Base-by-base conservation (phyloP, 2,329 filamentous ascomycete genomes). In the Tolypocladium capitatum region DNA sequence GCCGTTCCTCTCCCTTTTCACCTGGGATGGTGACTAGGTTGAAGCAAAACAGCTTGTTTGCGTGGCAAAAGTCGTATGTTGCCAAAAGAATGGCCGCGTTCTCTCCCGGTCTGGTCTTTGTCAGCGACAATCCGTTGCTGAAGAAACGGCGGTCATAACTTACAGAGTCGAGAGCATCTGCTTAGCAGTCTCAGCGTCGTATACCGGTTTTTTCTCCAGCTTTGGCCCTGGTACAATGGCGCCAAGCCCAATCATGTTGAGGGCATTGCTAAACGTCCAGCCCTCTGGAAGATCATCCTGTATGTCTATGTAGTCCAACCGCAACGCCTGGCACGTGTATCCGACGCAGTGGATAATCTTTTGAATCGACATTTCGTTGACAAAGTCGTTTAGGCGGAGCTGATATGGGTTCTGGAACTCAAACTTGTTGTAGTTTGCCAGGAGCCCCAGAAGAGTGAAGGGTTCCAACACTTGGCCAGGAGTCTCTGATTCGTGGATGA, bases 351-450 rank as follows among this genome's bases (percentile, higher is more conserved):
- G 72, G 41, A 94, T 80, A 53, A 95, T 86, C 59, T 86, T 87
- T 50, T 83, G 78, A 57, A 97, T 96, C 2, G 85, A 84, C 0
- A 75, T 71, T 60, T 97, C 90, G 60, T 98, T 95, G 58, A 96
- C 88, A 65, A 97, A 97, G 63, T 97, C 90, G 57, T 91, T 89
- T 16, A 98, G 75, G 28, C 91, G 85, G 52, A 94, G 71, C 58
- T 92, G 84, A 58, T 98, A 98, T 0, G 91, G 91, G 57, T 98
- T 98, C 62, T 95, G 90, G 49, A 94, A 91, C 65, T 98, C 92
- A 60, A 98, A 98, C 65, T 97, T 98, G 75, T 98, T 97, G 75
- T 97, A 97, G 68, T 97, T 98, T 54, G 87, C 86, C 46, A 98
- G 72, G 4, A 97, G 74, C 13, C 91, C 91, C 20, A 96, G 74